phyloP scores from a whole-genome alignment of 148 eudicot species.

The Vaccinium corymbosum region DNA sequence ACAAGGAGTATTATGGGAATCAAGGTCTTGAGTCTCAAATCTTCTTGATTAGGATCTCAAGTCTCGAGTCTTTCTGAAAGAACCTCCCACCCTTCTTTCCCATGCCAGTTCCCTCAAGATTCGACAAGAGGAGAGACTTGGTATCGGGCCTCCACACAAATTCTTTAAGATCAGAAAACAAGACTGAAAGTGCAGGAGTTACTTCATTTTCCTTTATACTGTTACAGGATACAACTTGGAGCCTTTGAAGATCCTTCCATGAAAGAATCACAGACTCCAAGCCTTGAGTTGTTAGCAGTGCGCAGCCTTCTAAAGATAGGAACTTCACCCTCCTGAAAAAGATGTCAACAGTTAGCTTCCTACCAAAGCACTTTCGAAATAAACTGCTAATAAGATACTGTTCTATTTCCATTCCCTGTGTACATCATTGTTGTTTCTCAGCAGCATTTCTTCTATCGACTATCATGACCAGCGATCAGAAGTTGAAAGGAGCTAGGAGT shows the following conservation, averaged over 20 bases:
- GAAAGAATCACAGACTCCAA: slow-evolving; percentile 57
- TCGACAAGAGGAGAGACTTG: slow-evolving; percentile 52
- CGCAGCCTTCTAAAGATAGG: slow-evolving; percentile 73
- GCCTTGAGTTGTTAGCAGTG: slow-evolving; percentile 59
- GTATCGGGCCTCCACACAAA: slow-evolving; percentile 85
- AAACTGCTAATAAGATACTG: background rate
- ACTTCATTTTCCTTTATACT: slow-evolving; percentile 62
- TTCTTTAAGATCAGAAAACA: slow-evolving; percentile 69
- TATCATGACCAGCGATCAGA: background rate
- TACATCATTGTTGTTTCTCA: background rate
- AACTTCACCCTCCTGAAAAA: slow-evolving; percentile 62
- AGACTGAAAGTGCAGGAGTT: slow-evolving; percentile 53
- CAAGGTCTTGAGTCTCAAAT: slow-evolving; percentile 10
- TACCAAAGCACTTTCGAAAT: background rate
- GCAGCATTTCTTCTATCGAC: background rate
- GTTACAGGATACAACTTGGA: slow-evolving; percentile 71
- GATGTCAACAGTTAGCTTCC: background rate
- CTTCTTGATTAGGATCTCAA: slow-evolving; percentile 20
- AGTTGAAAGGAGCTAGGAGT: background rate
- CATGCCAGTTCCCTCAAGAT: slow-evolving; percentile 66
- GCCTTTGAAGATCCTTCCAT: slow-evolving; percentile 73
- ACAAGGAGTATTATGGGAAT: background rate
- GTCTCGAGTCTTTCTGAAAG: slow-evolving; percentile 52
- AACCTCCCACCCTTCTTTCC: slow-evolving; percentile 70
- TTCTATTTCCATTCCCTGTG: background rate